Percentiles rank a stretch among this genome's conserved stretches.
Evolutionary conservation across 768 basidiomycete species (phyloP).

Genomic region (Mycena alexandri): DNA sequence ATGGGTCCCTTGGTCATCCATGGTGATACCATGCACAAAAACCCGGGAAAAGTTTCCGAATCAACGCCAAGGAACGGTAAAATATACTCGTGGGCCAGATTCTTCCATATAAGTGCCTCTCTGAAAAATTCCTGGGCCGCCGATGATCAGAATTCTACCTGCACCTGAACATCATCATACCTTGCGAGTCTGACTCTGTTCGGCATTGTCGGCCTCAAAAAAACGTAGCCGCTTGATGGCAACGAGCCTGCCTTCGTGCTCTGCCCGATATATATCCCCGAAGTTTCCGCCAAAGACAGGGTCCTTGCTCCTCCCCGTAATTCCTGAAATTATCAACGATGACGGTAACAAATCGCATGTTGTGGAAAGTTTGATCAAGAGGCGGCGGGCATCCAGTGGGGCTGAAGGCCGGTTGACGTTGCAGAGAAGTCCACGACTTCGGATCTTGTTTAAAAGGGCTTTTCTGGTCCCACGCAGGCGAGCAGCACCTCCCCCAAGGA

Average conservation of each 20-base stretch:
- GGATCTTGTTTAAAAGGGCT: conserved; percentile 3
- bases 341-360: conserved; percentile 1
- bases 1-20: conserved; percentile 17
- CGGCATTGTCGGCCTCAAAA: conserved; percentile 1
- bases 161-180: not conserved
- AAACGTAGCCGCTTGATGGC: conserved; percentile 10
- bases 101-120: conserved; percentile 6
- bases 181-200: conserved; percentile 11
- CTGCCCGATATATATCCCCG: conserved; percentile 1
- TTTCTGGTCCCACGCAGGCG: conserved; percentile 1
- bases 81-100: too few relatives aligned
- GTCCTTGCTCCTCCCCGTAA: conserved; percentile 8
- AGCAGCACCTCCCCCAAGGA: conserved; percentile 1
- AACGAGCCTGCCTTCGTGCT: conserved; percentile 1
- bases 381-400: conserved; percentile 12
- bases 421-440: conserved; percentile 1
- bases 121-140: conserved; percentile 18
- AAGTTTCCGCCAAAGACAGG: conserved; percentile 13
- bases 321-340: conserved; percentile 7
- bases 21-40: conserved; percentile 26
- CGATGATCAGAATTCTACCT: not conserved
- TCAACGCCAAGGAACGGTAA: too few relatives aligned
- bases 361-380: conserved; percentile 7
- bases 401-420: not conserved
- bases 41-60: conserved; percentile 6